phyloP scores from a whole-genome alignment of 2,329 filamentous ascomycete species.

The Neodidymelliopsis sp. region DNA sequence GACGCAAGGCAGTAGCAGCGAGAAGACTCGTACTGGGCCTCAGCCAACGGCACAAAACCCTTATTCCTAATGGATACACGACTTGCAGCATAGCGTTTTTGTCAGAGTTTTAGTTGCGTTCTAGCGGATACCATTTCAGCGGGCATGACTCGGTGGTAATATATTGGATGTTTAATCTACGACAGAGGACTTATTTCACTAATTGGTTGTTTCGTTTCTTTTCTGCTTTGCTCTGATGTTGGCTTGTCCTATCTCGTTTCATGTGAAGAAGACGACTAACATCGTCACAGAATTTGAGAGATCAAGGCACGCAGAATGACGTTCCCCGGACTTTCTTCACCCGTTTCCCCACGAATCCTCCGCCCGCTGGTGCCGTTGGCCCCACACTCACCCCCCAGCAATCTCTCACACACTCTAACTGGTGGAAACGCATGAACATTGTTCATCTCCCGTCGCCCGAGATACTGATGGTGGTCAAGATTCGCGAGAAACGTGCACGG shows the following conservation, averaged over 20 bases:
- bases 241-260: too few relatives aligned
- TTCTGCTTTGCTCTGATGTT: too few relatives aligned
- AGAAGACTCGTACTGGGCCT: constrained; percentile 20
- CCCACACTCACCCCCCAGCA: constrained; percentile 5
- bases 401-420: constrained; percentile 1
- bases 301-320: background rate
- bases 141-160: background rate
- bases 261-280: too few relatives aligned
- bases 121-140: constrained; percentile 16
- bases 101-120: too few relatives aligned
- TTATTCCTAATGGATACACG: constrained; percentile 3
- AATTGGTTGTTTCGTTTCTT: too few relatives aligned
- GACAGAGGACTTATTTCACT: background rate
- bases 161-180: background rate
- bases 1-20: constrained; percentile 16
- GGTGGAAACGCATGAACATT: constrained; percentile 9
- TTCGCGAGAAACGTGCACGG: background rate
- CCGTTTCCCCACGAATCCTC: constrained; percentile 11
- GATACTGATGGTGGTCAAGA: constrained; percentile 4
- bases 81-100: too few relatives aligned
- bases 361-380: too few relatives aligned
- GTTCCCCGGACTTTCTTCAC: background rate
- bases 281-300: too few relatives aligned
- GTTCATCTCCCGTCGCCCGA: constrained; percentile 11
- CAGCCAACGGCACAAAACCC: constrained; percentile 15